These are phyloP conservation scores for Cyclanthera cordifolia DNA, from an alignment of 306 rosid genomes.

Conservation along the genomic window DNA sequence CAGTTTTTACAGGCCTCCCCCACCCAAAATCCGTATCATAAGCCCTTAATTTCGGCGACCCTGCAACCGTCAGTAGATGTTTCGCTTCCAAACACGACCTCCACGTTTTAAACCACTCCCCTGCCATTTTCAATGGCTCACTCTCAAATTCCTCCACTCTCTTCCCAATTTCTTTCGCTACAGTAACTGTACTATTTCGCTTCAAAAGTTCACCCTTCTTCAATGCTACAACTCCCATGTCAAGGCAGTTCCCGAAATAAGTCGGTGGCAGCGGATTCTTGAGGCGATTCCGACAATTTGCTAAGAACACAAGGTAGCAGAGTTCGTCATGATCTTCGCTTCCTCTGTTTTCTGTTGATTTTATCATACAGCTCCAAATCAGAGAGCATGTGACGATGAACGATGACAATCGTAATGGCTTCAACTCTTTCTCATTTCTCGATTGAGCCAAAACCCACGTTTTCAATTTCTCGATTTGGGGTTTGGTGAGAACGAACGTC, in stretches of 20 bases:
- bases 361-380: constrained; percentile 23
- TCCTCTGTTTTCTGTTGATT: not conserved
- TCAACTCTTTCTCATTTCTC: not conserved
- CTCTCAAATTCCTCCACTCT: not conserved
- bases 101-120: constrained; percentile 5
- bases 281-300: constrained; percentile 28
- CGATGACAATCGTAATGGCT: constrained; percentile 1
- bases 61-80: not conserved
- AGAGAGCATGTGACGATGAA: constrained; percentile 24
- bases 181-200: not conserved
- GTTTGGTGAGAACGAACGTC: constrained; percentile 2
- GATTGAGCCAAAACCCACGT: not conserved
- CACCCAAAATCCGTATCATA: constrained; percentile 15
- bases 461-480: constrained; percentile 18
- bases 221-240: not conserved
- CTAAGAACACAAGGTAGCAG: constrained; percentile 18
- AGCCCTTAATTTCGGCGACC: constrained; percentile 12
- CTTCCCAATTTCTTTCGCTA: constrained; percentile 10
- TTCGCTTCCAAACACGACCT: not conserved
- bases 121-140: constrained; percentile 8
- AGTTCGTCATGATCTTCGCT: not conserved
- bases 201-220: not conserved
- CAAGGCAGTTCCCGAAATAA: constrained; percentile 21
- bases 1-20: constrained; percentile 16
- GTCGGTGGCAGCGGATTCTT: constrained; percentile 9